phyloP scores from a whole-genome alignment of 805 yeast genomes.

The Cyberlindnera maritima region DNA sequence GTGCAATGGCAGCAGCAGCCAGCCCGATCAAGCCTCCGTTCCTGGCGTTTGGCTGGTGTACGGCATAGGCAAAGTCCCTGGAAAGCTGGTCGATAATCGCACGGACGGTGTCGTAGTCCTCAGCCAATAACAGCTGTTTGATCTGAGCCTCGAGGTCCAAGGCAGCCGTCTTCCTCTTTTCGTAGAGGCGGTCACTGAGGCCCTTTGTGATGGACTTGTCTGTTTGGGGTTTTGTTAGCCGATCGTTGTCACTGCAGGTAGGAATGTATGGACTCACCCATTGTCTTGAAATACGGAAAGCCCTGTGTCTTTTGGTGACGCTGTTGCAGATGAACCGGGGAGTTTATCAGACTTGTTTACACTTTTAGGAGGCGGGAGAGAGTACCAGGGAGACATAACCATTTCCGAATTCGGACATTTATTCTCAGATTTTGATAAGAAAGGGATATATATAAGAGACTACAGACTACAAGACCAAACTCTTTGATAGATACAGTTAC shows the following conservation, averaged over 20 bases:
- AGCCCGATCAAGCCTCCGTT: slow-evolving; percentile 95
- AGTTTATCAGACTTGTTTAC: not conserved
- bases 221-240: no score
- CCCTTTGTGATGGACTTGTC: slow-evolving; percentile 69
- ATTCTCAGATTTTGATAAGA: no score
- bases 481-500: no score
- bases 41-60: slow-evolving; percentile 82
- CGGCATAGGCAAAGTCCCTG: slow-evolving; percentile 74
- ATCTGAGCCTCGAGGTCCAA: slow-evolving; percentile 75
- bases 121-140: slow-evolving; percentile 59
- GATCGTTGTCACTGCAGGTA: no score
- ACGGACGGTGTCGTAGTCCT: slow-evolving; percentile 58
- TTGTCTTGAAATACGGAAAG: no score
- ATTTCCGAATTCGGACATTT: not conserved
- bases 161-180: slow-evolving; percentile 76
- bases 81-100: slow-evolving; percentile 70
- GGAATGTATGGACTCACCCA: no score
- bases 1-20: slow-evolving; percentile 93
- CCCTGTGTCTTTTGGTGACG: no score
- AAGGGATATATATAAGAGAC: no score
- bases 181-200: slow-evolving; percentile 69
- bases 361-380: not conserved
- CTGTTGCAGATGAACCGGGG: no score
- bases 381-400: not conserved
- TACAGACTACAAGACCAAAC: no score